Conservation (phyloP, 306 rosid species). For the Cicer pinnatifidum region DNA sequence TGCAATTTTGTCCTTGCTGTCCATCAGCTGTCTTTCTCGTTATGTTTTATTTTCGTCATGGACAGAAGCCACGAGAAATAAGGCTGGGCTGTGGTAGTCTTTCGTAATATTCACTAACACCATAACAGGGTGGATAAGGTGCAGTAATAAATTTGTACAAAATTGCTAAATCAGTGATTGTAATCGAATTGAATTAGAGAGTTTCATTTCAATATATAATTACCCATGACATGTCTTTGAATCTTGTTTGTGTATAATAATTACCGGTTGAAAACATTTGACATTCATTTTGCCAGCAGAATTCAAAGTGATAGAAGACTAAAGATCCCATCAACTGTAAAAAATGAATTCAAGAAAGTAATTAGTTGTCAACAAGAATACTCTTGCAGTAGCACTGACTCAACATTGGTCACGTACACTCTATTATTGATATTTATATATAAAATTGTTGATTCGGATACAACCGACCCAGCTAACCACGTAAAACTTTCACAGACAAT, state of each 20-base stretch:
- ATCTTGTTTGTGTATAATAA: slow-evolving; percentile 1
- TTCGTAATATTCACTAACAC: background rate
- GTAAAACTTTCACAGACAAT: background rate
- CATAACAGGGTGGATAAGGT: background rate
- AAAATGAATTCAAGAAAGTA: background rate
- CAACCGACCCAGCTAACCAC: background rate
- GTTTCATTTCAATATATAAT: no score
- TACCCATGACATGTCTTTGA: background rate
- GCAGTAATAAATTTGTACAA: background rate
- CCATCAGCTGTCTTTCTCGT: background rate
- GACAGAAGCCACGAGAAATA: background rate
- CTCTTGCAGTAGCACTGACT: background rate
- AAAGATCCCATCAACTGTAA: background rate
- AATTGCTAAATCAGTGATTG: background rate
- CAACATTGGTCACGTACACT: background rate
- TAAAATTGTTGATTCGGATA: background rate
- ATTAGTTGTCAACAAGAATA: background rate
- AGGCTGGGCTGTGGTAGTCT: background rate
- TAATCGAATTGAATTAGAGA: no score
- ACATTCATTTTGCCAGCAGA: background rate
- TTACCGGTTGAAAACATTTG: background rate
- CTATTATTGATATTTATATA: background rate
- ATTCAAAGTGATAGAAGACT: background rate
- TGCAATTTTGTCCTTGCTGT: background rate
- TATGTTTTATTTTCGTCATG: background rate